Percentiles rank a stretch among this genome's conserved stretches.
Conservation (phyloP, 2,329 filamentous ascomycete genomes). For the Cladosporium austrohemisphaericum region DNA sequence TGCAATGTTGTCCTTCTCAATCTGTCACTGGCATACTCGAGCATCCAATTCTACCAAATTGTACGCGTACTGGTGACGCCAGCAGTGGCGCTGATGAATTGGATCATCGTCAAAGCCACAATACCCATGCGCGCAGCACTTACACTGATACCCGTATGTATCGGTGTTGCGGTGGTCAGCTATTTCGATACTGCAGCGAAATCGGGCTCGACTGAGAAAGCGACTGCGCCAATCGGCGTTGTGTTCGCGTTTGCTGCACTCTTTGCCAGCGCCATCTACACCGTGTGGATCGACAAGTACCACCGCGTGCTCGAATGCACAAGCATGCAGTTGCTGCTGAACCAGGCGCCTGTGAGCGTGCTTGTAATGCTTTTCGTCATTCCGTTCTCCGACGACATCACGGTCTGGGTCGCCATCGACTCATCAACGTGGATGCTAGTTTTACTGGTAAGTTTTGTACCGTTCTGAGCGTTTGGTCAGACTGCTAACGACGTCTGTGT, state of each 20-base stretch:
- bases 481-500: constrained; percentile 6
- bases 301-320: constrained; percentile 63
- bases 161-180: constrained; percentile 62
- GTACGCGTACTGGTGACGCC: constrained; percentile 65
- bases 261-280: constrained; percentile 64
- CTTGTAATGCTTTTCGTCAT: constrained; percentile 63
- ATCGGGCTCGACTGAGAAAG: constrained; percentile 45
- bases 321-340: constrained; percentile 67
- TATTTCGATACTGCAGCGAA: constrained; percentile 59
- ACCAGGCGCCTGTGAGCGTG: constrained; percentile 62
- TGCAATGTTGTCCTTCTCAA: constrained; percentile 68
- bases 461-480: no score
- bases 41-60: constrained; percentile 67
- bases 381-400: constrained; percentile 62
- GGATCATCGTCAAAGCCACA: constrained; percentile 54
- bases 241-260: constrained; percentile 62
- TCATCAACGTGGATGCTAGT: constrained; percentile 45
- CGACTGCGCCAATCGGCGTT: constrained; percentile 57
- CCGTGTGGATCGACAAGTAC: constrained; percentile 64
- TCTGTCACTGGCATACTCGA: constrained; percentile 63
- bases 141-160: constrained; percentile 57
- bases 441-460: constrained; percentile 47
- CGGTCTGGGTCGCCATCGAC: constrained; percentile 52
- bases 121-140: constrained; percentile 54
- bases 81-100: constrained; percentile 63